Percentiles rank a stretch among this genome's conserved stretches.
phyloP scores from a whole-genome alignment of 1,284 basidiomycete genomes.

The Coniferiporia sulphurascens region DNA sequence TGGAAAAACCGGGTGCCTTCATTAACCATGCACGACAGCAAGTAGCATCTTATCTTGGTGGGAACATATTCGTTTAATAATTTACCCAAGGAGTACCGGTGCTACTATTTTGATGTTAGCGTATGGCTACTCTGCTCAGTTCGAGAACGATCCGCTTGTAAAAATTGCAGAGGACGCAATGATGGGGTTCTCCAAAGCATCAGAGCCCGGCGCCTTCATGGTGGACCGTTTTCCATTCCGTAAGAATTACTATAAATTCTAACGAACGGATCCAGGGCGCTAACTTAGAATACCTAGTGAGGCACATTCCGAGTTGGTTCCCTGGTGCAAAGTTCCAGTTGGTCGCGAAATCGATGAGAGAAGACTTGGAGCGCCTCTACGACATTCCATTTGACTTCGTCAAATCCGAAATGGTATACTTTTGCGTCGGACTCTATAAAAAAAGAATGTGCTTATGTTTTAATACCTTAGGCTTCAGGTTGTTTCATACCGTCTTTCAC shows the following conservation, averaged over 20 bases:
- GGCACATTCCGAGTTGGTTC: constrained; percentile 34
- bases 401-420: constrained; percentile 28
- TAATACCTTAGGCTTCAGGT: constrained; percentile 17
- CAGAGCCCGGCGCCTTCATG: constrained; percentile 35
- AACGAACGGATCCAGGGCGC: neutral
- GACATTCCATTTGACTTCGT: constrained; percentile 32
- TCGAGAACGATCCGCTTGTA: constrained; percentile 32
- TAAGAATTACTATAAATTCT: constrained; percentile 10
- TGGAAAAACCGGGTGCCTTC: constrained; percentile 30
- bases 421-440: neutral
- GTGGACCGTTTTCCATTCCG: constrained; percentile 34
- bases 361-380: constrained; percentile 30
- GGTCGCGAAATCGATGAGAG: constrained; percentile 26
- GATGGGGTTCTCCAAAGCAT: constrained; percentile 35
- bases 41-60: constrained; percentile 16
- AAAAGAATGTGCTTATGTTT: neutral
- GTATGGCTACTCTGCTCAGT: constrained; percentile 35
- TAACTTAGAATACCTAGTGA: constrained; percentile 22
- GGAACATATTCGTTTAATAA: neutral
- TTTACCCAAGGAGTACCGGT: constrained; percentile 30
- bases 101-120: constrained; percentile 34
- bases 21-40: constrained; percentile 30
- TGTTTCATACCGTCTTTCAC: constrained; percentile 27
- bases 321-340: constrained; percentile 32
- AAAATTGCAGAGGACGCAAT: constrained; percentile 38